Conservation (phyloP, 805 yeast genomes). For the Isabelozyma pseudorhagii region DNA sequence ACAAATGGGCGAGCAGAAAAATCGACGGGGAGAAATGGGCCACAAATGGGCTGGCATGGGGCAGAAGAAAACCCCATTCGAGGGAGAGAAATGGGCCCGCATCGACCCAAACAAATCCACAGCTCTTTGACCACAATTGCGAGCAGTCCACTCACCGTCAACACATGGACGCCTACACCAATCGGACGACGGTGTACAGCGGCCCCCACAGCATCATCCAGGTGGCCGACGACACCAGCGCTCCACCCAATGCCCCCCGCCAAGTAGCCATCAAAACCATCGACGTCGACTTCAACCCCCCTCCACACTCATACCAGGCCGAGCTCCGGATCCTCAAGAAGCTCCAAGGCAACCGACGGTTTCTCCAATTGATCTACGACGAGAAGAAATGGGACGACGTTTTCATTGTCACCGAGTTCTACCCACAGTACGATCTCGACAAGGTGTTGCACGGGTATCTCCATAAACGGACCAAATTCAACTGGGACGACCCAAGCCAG, state of each 20-base stretch:
- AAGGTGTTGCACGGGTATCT: slow-evolving; percentile 17
- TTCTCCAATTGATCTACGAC: slow-evolving; percentile 17
- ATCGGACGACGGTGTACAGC: not conserved
- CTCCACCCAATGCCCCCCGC: not conserved
- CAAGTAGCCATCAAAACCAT: slow-evolving; percentile 34
- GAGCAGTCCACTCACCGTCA: too few species aligned
- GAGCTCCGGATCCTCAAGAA: slow-evolving; percentile 27
- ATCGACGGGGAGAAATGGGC: too few species aligned
- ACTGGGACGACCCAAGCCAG: slow-evolving; percentile 18
- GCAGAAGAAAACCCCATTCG: too few species aligned
- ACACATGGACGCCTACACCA: not conserved
- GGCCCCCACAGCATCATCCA: not conserved
- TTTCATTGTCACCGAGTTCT: slow-evolving; percentile 29
- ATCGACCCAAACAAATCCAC: too few species aligned
- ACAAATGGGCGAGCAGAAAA: too few species aligned
- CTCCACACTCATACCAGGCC: slow-evolving; percentile 33
- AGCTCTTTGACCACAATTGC: too few species aligned
- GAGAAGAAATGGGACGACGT: slow-evolving; percentile 28
- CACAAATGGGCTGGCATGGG: too few species aligned
- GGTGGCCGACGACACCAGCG: not conserved
- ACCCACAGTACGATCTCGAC: slow-evolving; percentile 20
- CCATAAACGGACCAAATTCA: slow-evolving; percentile 19
- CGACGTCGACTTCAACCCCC: slow-evolving; percentile 30
- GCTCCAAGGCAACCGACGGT: slow-evolving; percentile 8
- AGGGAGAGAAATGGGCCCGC: too few species aligned